Evolutionary conservation across 306 rosid species (phyloP), one percentile per base, ranked within the genome.

Genomic region (Mucuna pruriens): DNA sequence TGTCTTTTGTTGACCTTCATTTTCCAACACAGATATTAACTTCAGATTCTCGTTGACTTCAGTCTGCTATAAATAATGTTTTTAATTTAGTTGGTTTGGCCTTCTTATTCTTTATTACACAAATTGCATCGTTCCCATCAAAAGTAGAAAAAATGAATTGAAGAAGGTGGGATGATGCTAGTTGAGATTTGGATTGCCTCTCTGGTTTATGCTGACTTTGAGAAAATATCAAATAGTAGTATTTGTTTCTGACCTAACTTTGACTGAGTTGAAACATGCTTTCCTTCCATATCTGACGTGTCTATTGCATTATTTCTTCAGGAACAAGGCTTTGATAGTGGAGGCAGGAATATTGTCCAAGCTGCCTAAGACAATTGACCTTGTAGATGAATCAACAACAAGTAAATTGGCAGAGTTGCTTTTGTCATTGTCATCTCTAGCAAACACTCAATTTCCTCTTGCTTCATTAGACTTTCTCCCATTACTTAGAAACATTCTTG

Each of bases 301-400:
- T 74, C 34, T 62, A 7, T 34, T 7, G n/a, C 40, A 7, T 83
- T 31, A 7, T 80, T 52, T 68, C 77, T 77, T 84, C 90, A 94
- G 98, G 92, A 92, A 90, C 90, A 94, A 92, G 83, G 90, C 97
- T 67, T 83, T 92, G 77, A 90, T 90, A 84, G 89, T 92, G 87
- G 97, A 89, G 85, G 95, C 95, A 80, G 97, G 95, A 85, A 84
- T 94, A 78, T 79, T 94, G 38, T 86, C 89, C 80, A 89, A 88
- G 67, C 83, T 94, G 62, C 95, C 97, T 23, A 90, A 82, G 60
- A 85, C 78, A 74, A 60, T 90, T 62, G 91, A 83, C 71, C 76
- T 38, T 78, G 42, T 86, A 46, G 94, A 95, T 81, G 94, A 89
- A 58, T 55, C 89, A 74, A 87, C 93, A 72, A 91, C 57, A 36